Base-by-base conservation (phyloP, 495 filamentous ascomycete species). In the Mytilinidion resinicola region DNA sequence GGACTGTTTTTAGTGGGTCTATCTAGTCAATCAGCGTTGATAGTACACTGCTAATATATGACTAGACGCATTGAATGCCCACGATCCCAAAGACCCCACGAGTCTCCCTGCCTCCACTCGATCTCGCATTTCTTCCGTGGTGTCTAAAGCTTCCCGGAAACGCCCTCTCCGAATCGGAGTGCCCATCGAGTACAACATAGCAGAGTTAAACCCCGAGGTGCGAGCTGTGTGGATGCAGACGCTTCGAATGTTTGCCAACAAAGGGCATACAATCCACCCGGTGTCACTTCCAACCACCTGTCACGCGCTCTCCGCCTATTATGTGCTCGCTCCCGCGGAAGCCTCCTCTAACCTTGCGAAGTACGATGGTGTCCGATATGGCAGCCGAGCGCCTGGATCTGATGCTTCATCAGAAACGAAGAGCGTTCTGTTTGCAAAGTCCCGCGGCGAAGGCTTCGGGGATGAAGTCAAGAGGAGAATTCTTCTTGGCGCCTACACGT, bases 271-370 rank as follows among this genome's bases (percentile, higher is more conserved):
- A 10, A 75, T 96, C 33, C 80, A 86, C 38, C 76, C 85, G 3
- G 80, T 97, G 11, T 90, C 87, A n/a, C 77, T 97, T 1, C 91
- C 93, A 12, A 79, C 84, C 5, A 99, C 93, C 9, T 83, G 81
- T 53, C 83, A 87, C 56, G 95, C 93, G 1, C 77, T 99, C 9
- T 86, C 90, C 3, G 87, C 93, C 35, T 99, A 99, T 71, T 99
- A 99, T 68, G 78, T 97, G 47, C 83, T 99, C 60, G 93, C 93
- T 7, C 89, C 95, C 0, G 90, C 93, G 11, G 93, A 99, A 74
- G 95, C 95, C 12, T 90, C 88, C 11, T 96, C 92, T 15, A 99
- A 99, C 59, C 82, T 99, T n/a, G 87, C 93, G 49, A 96, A 93
- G 72, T 99, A 96, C 69, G 93, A 99, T 65, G 93, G 95, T 8